Conservation (phyloP, 2,329 filamentous ascomycete genomes). For the Curvularia hawaiiensis region DNA sequence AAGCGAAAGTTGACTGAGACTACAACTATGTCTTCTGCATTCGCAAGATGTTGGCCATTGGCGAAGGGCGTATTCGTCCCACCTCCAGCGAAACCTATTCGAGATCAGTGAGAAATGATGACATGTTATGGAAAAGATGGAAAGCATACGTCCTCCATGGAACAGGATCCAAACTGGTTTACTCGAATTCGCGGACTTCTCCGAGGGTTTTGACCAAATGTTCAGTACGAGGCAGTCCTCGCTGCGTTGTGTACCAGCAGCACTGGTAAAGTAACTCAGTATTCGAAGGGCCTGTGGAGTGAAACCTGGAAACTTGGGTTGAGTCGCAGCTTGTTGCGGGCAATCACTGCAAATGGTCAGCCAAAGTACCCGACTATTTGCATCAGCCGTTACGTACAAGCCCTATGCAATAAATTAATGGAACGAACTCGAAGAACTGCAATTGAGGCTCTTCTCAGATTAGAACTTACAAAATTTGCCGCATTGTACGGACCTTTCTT, state of each 20-base stretch:
- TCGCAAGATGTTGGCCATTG: neutral
- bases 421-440: neutral
- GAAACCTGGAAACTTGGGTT: neutral
- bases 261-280: neutral
- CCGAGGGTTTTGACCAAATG: neutral
- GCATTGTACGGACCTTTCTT: neutral
- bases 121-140: neutral
- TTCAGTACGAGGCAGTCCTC: neutral
- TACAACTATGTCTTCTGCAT: neutral
- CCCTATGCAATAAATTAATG: neutral
- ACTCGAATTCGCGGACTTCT: neutral
- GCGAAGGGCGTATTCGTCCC: neutral
- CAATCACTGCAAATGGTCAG: neutral
- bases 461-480: neutral
- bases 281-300: neutral
- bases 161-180: neutral
- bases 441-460: neutral
- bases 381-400: neutral
- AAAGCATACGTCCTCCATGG: neutral
- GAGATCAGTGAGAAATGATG: neutral
- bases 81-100: neutral
- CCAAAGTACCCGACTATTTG: neutral
- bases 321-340: neutral
- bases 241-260: neutral
- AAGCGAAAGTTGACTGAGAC: neutral